These are phyloP conservation scores for Silene noctiflora DNA, from an alignment of 179 eudicot species.

Conservation along the genomic window DNA sequence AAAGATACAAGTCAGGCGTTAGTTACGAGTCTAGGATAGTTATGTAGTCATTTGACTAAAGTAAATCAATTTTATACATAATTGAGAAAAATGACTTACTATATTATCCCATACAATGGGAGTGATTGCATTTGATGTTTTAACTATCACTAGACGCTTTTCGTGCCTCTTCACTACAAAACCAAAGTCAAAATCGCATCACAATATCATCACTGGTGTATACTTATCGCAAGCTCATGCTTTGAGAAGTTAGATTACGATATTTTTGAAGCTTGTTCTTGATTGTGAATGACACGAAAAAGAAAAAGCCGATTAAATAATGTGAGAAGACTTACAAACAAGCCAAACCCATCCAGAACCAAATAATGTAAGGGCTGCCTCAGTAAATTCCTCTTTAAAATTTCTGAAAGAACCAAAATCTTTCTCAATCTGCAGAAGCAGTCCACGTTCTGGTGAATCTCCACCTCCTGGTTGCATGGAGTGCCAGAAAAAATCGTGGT, in stretches of 20 bases:
- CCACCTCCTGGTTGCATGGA: slow-evolving; percentile 99
- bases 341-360: slow-evolving; percentile 99
- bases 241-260: too few species aligned
- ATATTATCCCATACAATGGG: slow-evolving; percentile 85
- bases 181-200: background rate
- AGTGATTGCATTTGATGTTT: slow-evolving; percentile 69
- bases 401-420: slow-evolving; percentile 75
- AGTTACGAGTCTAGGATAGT: background rate
- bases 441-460: slow-evolving; percentile 62
- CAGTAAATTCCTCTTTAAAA: slow-evolving; percentile 68
- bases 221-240: too few species aligned
- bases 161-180: slow-evolving; percentile 72
- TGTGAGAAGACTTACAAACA: slow-evolving; percentile 63
- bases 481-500: slow-evolving; percentile 97
- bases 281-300: background rate
- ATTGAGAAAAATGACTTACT: slow-evolving; percentile 40
- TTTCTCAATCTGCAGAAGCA: slow-evolving; percentile 78
- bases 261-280: slow-evolving; percentile 2
- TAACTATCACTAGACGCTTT: slow-evolving; percentile 64
- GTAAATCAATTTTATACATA: background rate
- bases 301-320: background rate
- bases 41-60: background rate
- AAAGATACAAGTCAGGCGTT: background rate
- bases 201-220: background rate
- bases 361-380: slow-evolving; percentile 66